Base-by-base conservation (phyloP, 2,329 filamentous ascomycete species). In the Trichoderma polysporum region DNA sequence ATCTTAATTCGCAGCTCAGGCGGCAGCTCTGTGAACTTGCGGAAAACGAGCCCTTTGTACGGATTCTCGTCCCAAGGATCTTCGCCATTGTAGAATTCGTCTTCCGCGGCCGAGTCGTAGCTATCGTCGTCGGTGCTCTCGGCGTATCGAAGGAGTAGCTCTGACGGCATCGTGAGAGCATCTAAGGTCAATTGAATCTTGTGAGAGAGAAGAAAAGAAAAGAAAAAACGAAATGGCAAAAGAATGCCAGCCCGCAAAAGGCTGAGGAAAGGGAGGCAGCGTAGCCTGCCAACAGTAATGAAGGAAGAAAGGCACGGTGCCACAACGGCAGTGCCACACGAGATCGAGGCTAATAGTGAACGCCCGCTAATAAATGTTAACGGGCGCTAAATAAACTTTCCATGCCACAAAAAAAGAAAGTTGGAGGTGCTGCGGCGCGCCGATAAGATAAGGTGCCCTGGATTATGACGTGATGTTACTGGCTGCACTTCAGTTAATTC, bases 1-100 rank as follows among this genome's bases (percentile, higher is more conserved):
- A 79, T 69, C 25, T 69, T 74, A 25, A 71, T 65, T 58, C 78
- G 75, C 17, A 80, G 69, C 68, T 80, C 78, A 12, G 73, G 71
- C 1, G 78, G 78, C 1, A 80, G 73, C 27, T 69, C 59, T 37
- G 68, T 63, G 63, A 77, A 79, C 54, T 68, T 19, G 58, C 71
- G 41, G 70, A 79, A 75, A 2, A 63, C 52, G 49, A 58, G 58
- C 27, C 50, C 31, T 31, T 66, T 41, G 22, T 61, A 66, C 1
- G 45, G 25, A 4, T 65, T 50, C 10, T 68, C 59, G 29, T 68
- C 60, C 35, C 54, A 54, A 19, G 66, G 35, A 35, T 65, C 60
- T 8, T 31, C 10, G 13, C 65, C 65, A 49, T 67, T 62, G 57
- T 54, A 67, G 39, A 67, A 67, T 27, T 67, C 57, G 31, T 67